Evolutionary conservation across 176 grass and related monocot species (phyloP), one percentile per base, ranked within the genome.

Genomic region (Alopecurus myosuroides): DNA sequence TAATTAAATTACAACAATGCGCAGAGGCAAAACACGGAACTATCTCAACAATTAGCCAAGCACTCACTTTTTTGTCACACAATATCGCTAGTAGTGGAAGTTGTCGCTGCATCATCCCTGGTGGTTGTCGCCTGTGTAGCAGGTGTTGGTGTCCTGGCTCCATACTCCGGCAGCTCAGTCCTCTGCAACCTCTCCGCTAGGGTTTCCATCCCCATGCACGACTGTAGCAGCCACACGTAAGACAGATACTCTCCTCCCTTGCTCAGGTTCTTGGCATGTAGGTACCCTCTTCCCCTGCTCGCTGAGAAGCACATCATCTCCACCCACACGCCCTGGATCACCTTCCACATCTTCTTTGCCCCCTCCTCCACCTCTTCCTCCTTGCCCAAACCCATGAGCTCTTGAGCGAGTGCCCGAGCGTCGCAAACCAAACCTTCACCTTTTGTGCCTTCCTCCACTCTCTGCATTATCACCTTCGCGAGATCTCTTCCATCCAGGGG

Each of bases 161-260:
- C 6, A 39, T 39, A 39, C 37, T 39, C 37, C 6, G 37, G 37
- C 37, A 40, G 45, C 37, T 74, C 52, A 0, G 31, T 1, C 29
- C 29, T 33, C 31, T 84, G 82, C 9, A 10, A 1, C 71, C 0
- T 50, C 42, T 84, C 69, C 2, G 82, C 14, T 42, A 65, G 6
- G 30, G 82, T 65, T 44, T 84, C 71, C 82, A 84, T 84, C 3
- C 82, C 82, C 71, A 76, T 76, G 71, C 2, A 35, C 0, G 19
- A 35, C 41, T 10, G 1, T n/a, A 82, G 80, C 1, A 61, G 53
- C 69, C 70, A 63, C 2, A 63, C 12, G 8, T 74, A 75, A 7
- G 70, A 17, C 20, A 84, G 40, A 4, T 48, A 49, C 70, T 84
- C 81, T 11, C 81, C 69, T 0, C 55, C 70, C 9, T 5, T 35